Conservation (phyloP, 2,329 filamentous ascomycete genomes). For the Nemania abortiva region DNA sequence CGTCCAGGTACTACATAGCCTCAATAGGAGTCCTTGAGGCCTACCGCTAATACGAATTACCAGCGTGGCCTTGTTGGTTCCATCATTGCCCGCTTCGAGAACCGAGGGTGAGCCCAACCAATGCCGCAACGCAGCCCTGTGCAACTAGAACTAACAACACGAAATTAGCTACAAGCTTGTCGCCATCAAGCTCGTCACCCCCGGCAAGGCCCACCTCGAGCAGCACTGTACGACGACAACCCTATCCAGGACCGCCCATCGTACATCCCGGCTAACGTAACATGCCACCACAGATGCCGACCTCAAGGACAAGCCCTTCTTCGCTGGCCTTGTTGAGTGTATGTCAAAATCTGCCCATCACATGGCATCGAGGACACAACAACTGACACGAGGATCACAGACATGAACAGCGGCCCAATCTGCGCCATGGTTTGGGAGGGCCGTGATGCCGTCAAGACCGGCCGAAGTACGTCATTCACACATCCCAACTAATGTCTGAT, state of each 20-base stretch:
- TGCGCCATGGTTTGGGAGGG: slow-evolving; percentile 99
- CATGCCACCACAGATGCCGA: slow-evolving; percentile 78
- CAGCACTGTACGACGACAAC: slow-evolving; percentile 78
- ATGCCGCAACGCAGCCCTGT: slow-evolving; percentile 11
- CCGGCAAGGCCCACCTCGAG: slow-evolving; percentile 96
- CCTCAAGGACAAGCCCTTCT: slow-evolving; percentile 95
- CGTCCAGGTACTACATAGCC: slow-evolving; percentile 79
- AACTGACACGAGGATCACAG: slow-evolving; percentile 59
- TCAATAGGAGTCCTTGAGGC: slow-evolving; percentile 14
- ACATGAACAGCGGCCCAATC: slow-evolving; percentile 98
- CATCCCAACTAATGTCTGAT: slow-evolving; percentile 1
- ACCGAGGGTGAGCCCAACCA: slow-evolving; percentile 76
- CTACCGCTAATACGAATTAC: slow-evolving; percentile 41
- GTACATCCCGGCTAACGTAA: slow-evolving; percentile 47
- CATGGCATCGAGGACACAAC: not conserved
- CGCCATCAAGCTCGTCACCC: slow-evolving; percentile 94
- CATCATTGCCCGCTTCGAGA: slow-evolving; percentile 99
- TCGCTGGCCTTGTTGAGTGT: slow-evolving; percentile 93
- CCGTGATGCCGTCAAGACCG: slow-evolving; percentile 98
- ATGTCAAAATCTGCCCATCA: slow-evolving; percentile 54
- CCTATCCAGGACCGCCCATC: slow-evolving; percentile 3
- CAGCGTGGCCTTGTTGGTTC: slow-evolving; percentile 97
- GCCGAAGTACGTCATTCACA: slow-evolving; percentile 75
- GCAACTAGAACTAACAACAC: slow-evolving; percentile 38
- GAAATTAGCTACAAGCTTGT: slow-evolving; percentile 89